A percentile compares a stretch with the other conserved stretches of the same genome.
Conservation (phyloP, 1,139 yeast species). For the Scheffersomyces titani region DNA sequence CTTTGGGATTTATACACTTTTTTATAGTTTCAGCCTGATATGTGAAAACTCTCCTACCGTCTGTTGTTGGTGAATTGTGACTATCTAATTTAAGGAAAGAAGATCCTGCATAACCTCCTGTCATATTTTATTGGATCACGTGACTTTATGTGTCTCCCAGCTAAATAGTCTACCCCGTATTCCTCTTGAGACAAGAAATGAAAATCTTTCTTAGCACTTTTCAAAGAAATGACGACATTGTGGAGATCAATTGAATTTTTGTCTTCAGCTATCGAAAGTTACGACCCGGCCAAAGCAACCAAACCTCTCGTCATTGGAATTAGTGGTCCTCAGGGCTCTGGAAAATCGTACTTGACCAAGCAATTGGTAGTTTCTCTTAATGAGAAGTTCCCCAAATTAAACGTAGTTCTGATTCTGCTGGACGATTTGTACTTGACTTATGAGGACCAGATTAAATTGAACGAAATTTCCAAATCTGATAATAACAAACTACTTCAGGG, state of each 20-base stretch:
- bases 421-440: slow-evolving; percentile 85
- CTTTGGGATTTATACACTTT: too few relatives aligned
- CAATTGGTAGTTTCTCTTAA: slow-evolving; percentile 40
- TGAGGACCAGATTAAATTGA: slow-evolving; percentile 53
- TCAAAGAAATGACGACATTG: slow-evolving; percentile 16
- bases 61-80: too few relatives aligned
- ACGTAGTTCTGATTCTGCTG: slow-evolving; percentile 64
- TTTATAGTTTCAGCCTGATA: too few relatives aligned
- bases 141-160: too few relatives aligned
- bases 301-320: slow-evolving; percentile 65
- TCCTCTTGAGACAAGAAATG: neutral
- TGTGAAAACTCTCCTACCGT: too few relatives aligned
- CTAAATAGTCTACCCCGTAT: too few relatives aligned
- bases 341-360: slow-evolving; percentile 71
- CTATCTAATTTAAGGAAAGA: too few relatives aligned
- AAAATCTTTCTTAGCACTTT: neutral
- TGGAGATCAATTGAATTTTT: slow-evolving; percentile 22
- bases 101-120: too few relatives aligned
- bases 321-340: slow-evolving; percentile 93
- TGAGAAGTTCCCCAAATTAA: slow-evolving; percentile 35
- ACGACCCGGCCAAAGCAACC: slow-evolving; percentile 12
- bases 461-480: slow-evolving; percentile 23
- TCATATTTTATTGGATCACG: too few relatives aligned
- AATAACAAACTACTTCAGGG: slow-evolving; percentile 67
- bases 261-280: slow-evolving; percentile 15